These are phyloP conservation scores for Prunus kanzakura DNA, from an alignment of 306 rosid species.

Conservation along the genomic window DNA sequence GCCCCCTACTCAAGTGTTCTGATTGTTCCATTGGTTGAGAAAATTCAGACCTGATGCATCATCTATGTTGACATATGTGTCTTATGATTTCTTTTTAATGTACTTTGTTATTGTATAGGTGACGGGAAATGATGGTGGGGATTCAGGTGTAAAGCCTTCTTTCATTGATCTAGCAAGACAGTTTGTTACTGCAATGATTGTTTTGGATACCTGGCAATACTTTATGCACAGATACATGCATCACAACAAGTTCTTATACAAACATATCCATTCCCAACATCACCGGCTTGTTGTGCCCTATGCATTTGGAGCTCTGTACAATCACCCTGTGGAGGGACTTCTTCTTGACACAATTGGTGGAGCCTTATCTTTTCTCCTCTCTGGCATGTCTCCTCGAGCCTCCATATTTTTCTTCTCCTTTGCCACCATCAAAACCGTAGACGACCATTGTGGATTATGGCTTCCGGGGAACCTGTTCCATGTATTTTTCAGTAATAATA, in stretches of 20 bases:
- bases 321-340: slow-evolving; percentile 95
- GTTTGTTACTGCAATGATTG: slow-evolving; percentile 76
- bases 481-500: slow-evolving; percentile 63
- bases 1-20: background rate
- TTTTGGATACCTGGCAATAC: slow-evolving; percentile 98
- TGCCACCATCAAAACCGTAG: slow-evolving; percentile 91
- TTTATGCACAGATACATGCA: slow-evolving; percentile 98
- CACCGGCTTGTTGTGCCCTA: slow-evolving; percentile 87
- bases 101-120: slow-evolving; percentile 45
- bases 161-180: slow-evolving; percentile 51
- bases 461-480: slow-evolving; percentile 92
- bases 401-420: slow-evolving; percentile 97
- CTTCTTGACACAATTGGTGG: slow-evolving; percentile 93
- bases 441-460: slow-evolving; percentile 91
- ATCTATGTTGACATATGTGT: background rate
- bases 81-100: background rate
- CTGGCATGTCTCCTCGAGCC: slow-evolving; percentile 86
- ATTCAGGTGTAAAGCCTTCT: slow-evolving; percentile 39
- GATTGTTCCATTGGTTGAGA: background rate
- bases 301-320: slow-evolving; percentile 91
- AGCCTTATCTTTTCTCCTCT: slow-evolving; percentile 77
- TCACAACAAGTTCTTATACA: slow-evolving; percentile 88
- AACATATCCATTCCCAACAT: slow-evolving; percentile 91
- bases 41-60: background rate
- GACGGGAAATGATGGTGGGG: slow-evolving; percentile 50